Conservation (phyloP, 345 rosid species). For the Dipteronia sinensis region DNA sequence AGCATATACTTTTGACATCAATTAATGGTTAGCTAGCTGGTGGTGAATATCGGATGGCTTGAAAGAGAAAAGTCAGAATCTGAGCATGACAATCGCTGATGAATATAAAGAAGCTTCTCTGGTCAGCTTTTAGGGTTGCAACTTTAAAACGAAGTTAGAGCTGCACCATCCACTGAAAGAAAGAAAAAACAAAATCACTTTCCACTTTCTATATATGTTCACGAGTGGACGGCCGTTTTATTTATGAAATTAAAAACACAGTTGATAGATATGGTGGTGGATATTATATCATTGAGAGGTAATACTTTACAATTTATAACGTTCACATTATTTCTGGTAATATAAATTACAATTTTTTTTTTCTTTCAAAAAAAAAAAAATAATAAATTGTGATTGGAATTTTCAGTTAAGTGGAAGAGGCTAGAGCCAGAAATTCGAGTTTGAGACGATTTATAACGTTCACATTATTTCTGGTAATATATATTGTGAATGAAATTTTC, state of each 20-base stretch:
- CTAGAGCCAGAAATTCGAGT: too few relatives aligned
- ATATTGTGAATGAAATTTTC: too few relatives aligned
- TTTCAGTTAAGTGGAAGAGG: too few relatives aligned
- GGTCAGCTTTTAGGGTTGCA: slow-evolving; percentile 5
- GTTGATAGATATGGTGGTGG: not conserved
- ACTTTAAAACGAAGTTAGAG: not conserved
- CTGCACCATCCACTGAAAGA: not conserved
- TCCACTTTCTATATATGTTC: not conserved
- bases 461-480: too few relatives aligned
- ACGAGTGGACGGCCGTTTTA: not conserved
- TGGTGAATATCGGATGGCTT: slow-evolving; percentile 15
- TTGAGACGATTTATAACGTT: too few relatives aligned
- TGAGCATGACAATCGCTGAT: not conserved
- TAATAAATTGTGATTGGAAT: too few relatives aligned
- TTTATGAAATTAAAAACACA: not conserved
- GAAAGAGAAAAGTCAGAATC: not conserved
- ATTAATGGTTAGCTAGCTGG: slow-evolving; percentile 1
- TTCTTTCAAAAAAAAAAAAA: too few relatives aligned
- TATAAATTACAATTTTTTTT: too few relatives aligned
- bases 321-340: too few relatives aligned
- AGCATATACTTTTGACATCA: slow-evolving; percentile 1
- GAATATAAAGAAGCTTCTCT: not conserved
- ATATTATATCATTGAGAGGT: not conserved
- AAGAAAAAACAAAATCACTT: not conserved
- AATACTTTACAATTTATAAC: too few relatives aligned